Evolutionary conservation across 139 green algal genomes (phyloP), one percentile per base, ranked within the genome.

Genomic region (Nannochloris sp.): DNA sequence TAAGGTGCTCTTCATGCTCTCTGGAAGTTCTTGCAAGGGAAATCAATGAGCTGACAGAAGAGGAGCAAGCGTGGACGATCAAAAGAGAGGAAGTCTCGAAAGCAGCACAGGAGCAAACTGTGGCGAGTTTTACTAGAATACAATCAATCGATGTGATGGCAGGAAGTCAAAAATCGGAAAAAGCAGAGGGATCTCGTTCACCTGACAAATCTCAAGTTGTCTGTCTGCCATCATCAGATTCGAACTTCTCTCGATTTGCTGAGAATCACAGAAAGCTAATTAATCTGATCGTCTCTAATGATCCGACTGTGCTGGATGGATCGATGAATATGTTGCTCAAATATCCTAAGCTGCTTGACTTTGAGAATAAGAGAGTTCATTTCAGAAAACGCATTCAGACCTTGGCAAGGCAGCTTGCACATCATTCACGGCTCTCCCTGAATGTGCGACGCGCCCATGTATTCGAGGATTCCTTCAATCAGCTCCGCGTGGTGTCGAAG

Each of bases 381-480:
- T 53, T 53, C 46, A 53, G 46, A 12, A 53, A 53, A 53, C 16
- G 46, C 4, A 1, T 53, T 25, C 46, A 53, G 11, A 53, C 18
- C 46, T 53, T 25, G 18, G n/a, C 46, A 25, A 53, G 46, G 46
- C 46, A 21, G 16, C 16, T 53, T 19, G 46, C n/a, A 15, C 21
- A 58, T 58, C 18, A 25, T 29, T 21, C 10, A 12, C 8, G 36
- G 34, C 70, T 94, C 48, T 76, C 88, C n/a, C 74, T 98, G 34
- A 61, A 70, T 9, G 85, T 98, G 4, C 77, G 88, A 25, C 81
- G 92, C 40, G 78, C 85, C 36, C 87, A 92, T 64, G 83, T 97
- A 44, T 95, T 98, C 61, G 86, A 97, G 75, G 93, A 98, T 82
- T 90, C 73, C 31, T 98, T 95, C 92, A 85, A 96, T 75, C 90